Base-by-base conservation (phyloP, 768 basidiomycete genomes). In the Paxillus rubicundulus region DNA sequence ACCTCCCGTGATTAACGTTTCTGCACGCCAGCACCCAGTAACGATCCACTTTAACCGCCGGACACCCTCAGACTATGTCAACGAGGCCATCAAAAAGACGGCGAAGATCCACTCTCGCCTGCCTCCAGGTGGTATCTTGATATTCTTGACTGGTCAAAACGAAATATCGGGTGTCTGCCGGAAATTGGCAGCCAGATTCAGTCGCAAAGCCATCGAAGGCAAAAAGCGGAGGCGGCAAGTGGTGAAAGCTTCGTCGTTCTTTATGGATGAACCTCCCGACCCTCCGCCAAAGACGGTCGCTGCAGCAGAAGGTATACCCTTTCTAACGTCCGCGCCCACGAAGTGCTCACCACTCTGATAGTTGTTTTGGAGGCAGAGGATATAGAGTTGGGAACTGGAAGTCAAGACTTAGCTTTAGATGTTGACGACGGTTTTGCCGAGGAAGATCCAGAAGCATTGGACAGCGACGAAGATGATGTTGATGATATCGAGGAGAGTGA, bases 61-160 rank as follows among this genome's bases (percentile, higher is more conserved):
- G 34, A 99, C 97, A 0, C 70, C 79, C 2, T 77, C 89, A 7
- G 92, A 98, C 68, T 98, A 98, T 62, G 84, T 98, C 42, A 81
- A 79, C 2, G 93, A 98, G 68, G 91, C 93, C 2, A 82, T 95
- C 60, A 89, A 85, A 64, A 99, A 99, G 69, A 79, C 92, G 2
- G 74, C 78, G 52, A 95, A 97, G 70, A 98, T 99, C 39, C 97
- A 99, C 69, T 80, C 89, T 14, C 83, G 92, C 16, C 73, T 99
- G 17, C 97, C 97, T 2, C 83, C 90, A 0, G 97, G 97, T 0
- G 97, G 95, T 4, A 87, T 99, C 33, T 77, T 99, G 45, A 83
- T 96, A 44, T 97, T 97, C 68, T 74, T 98, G 57, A 98, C 97
- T 0, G 97, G 97, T 18, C 96, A 98, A 70, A 90, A 91, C 56